Evolutionary conservation across 2,329 filamentous ascomycete species (phyloP), one percentile per base, ranked within the genome.

Genomic region (Pseudogymnoascus sp.): DNA sequence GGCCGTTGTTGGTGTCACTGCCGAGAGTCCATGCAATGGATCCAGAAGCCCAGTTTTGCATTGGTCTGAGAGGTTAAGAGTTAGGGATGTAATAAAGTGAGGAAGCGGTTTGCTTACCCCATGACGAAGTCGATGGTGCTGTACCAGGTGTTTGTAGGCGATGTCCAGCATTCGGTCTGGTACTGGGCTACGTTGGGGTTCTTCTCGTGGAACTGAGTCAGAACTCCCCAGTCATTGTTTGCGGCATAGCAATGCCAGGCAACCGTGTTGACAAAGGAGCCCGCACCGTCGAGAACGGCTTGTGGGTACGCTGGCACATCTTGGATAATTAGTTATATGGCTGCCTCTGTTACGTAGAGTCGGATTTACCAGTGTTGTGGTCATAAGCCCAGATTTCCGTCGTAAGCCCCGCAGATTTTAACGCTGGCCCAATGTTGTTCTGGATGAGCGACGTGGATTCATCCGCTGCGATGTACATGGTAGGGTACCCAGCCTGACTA

Each of bases 121-220:
- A 78, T 70, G 23, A 75, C 76, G 70, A 84, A 84, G 69, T 80
- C 79, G 31, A 78, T 80, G 60, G 79, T 79, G 71, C 81, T 79
- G 70, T 74, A 86, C 14, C 87, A 80, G 65, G 81, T 78, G 64
- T 85, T 85, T 61, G 78, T 76, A 23, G 60, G 60, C 56, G 75
- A 77, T 0, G 76, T 76, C 77, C 76, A 79, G 70, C 79, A 81
- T 68, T 80, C 78, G 11, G 78, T 80, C 78, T 80, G 79, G 71
- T 78, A 79, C 66, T 80, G 78, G 21, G 73, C 71, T 5, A 71
- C 74, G 59, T 66, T 63, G 0, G 77, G 77, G 68, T 77, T 76
- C 23, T 67, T 65, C 63, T 74, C 70, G 66, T 79, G 75, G 68
- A 80, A 79, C 65, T 71, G 66, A 11, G 67, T 66, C 12, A 73